Conservation (phyloP, 1,284 basidiomycete genomes). For the Gymnopus androsaceus region DNA sequence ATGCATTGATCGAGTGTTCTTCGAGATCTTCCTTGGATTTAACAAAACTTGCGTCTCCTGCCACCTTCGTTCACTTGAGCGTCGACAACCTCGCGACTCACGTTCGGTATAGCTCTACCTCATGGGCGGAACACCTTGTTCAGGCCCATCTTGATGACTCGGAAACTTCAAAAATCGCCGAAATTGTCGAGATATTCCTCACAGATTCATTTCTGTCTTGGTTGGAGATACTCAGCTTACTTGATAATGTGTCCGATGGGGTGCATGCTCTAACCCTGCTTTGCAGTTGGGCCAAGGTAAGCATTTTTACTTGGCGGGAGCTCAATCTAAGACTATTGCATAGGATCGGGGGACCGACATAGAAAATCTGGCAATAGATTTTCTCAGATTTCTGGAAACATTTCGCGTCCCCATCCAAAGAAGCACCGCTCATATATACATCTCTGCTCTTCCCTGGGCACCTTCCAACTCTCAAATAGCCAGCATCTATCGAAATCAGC, state of each 20-base stretch:
- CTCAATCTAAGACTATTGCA: neutral
- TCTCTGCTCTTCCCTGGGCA: slow-evolving; percentile 5
- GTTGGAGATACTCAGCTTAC: slow-evolving; percentile 1
- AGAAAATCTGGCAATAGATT: neutral
- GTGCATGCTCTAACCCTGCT: neutral
- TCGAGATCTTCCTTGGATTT: neutral
- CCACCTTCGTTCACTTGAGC: neutral
- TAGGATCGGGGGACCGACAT: neutral
- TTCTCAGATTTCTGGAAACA: neutral
- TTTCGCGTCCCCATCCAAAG: slow-evolving; percentile 1
- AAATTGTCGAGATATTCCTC: neutral
- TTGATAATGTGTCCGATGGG: neutral
- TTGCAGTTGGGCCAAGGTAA: neutral
- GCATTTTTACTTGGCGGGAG: neutral
- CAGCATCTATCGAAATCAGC: neutral
- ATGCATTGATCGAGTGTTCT: neutral
- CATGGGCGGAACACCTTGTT: neutral
- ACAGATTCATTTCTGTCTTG: neutral
- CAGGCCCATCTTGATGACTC: neutral
- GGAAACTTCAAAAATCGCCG: neutral
- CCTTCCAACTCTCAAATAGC: neutral
- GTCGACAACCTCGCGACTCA: neutral
- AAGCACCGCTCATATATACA: neutral
- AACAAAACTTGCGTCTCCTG: neutral
- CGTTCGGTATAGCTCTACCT: neutral